phyloP scores from a whole-genome alignment of 768 basidiomycete species.

The Panellus pusillus region DNA sequence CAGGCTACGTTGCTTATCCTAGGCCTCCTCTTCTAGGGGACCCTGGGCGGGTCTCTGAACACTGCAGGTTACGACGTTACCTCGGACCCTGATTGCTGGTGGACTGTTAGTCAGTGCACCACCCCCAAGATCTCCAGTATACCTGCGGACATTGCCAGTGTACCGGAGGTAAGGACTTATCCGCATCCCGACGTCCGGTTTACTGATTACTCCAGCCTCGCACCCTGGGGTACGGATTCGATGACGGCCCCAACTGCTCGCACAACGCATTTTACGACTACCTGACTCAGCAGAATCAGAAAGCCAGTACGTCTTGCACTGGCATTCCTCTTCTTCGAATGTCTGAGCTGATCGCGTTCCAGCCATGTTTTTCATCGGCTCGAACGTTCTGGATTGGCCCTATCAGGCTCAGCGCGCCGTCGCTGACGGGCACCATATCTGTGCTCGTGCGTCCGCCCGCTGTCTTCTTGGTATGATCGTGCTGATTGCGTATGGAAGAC shows the following conservation, averaged over 20 bases:
- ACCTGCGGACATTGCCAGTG: no score
- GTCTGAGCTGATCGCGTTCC: not conserved
- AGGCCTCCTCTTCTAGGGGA: no score
- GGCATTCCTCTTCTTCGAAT: no score
- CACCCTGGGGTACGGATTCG: constrained; percentile 61
- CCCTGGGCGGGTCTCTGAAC: no score
- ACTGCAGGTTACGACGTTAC: no score
- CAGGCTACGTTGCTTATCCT: no score
- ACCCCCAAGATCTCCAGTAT: no score
- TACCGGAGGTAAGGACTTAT: no score
- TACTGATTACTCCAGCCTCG: constrained; percentile 36
- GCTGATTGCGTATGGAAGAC: constrained; percentile 31
- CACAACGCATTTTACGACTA: constrained; percentile 65
- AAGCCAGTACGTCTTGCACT: constrained; percentile 48
- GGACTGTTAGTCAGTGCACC: no score
- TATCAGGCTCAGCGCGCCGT: constrained; percentile 54
- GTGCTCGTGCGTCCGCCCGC: constrained; percentile 47
- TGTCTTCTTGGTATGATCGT: not conserved
- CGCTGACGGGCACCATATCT: constrained; percentile 58
- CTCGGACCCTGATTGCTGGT: no score
- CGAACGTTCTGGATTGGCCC: constrained; percentile 57
- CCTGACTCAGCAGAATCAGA: constrained; percentile 51
- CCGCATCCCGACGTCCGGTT: not conserved
- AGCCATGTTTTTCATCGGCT: constrained; percentile 67
- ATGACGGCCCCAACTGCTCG: constrained; percentile 66